A percentile compares a stretch with the other conserved stretches of the same genome.
These are phyloP conservation scores for Hypoxylon sp. DNA, from an alignment of 2,329 filamentous ascomycete species.

Conservation along the genomic window DNA sequence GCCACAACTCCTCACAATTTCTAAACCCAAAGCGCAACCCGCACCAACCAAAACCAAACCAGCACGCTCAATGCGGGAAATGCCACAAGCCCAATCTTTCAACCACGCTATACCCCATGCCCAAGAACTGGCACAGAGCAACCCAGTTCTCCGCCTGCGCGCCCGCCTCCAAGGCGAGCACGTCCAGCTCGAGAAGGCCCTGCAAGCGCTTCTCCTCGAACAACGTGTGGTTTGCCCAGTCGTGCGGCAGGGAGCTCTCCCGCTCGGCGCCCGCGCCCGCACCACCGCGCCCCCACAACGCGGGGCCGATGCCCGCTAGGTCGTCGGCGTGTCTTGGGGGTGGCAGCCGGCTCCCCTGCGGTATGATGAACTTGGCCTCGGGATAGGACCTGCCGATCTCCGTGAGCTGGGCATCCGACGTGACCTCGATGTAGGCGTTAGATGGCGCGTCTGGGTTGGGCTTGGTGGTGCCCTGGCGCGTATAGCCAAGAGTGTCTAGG, in stretches of 20 bases:
- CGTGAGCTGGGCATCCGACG: slow-evolving; percentile 36
- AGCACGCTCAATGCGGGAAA: slow-evolving; percentile 38
- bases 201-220: slow-evolving; percentile 31
- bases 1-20: no score
- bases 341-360: slow-evolving; percentile 20
- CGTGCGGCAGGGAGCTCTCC: not conserved
- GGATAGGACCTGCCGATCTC: slow-evolving; percentile 43
- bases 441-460: slow-evolving; percentile 5
- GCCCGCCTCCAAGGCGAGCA: slow-evolving; percentile 38
- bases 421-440: slow-evolving; percentile 45
- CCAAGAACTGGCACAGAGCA: slow-evolving; percentile 48
- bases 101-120: slow-evolving; percentile 50
- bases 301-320: not conserved
- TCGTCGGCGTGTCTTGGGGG: not conserved
- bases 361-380: slow-evolving; percentile 49
- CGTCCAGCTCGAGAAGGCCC: slow-evolving; percentile 46
- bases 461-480: slow-evolving; percentile 23
- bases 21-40: not conserved
- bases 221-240: slow-evolving; percentile 36
- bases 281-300: not conserved
- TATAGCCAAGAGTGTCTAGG: slow-evolving; percentile 48
- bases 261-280: not conserved
- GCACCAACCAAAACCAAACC: not conserved
- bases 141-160: slow-evolving; percentile 50
- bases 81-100: slow-evolving; percentile 49